Conservation (phyloP, 2,329 filamentous ascomycete species). For the Dactylellina haptotyla region DNA sequence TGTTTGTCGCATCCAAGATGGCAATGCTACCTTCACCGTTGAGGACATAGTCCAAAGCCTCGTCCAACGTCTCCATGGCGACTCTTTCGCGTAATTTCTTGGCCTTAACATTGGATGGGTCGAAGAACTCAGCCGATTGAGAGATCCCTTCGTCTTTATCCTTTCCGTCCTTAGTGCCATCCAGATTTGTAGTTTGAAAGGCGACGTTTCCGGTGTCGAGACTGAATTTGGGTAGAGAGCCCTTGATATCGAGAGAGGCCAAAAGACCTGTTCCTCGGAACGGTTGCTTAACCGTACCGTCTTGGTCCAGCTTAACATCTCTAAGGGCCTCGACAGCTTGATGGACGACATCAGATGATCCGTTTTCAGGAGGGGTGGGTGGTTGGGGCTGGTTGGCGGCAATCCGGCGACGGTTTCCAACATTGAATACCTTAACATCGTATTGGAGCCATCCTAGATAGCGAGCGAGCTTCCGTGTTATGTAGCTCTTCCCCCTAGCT, state of each 20-base stretch:
- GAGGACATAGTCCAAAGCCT: slow-evolving; percentile 88
- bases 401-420: slow-evolving; percentile 86
- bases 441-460: slow-evolving; percentile 98
- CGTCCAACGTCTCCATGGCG: slow-evolving; percentile 89
- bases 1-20: slow-evolving; percentile 97
- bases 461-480: slow-evolving; percentile 95
- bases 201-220: slow-evolving; percentile 51
- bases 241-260: slow-evolving; percentile 20
- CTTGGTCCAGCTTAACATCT: slow-evolving; percentile 42
- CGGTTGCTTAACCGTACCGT: slow-evolving; percentile 46
- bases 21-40: slow-evolving; percentile 85
- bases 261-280: slow-evolving; percentile 50
- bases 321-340: slow-evolving; percentile 38
- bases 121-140: slow-evolving; percentile 92
- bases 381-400: slow-evolving; percentile 69
- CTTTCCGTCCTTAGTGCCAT: slow-evolving; percentile 53
- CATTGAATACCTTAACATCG: slow-evolving; percentile 95
- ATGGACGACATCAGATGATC: slow-evolving; percentile 32
- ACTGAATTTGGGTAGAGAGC: slow-evolving; percentile 37
- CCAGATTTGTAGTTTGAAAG: slow-evolving; percentile 55
- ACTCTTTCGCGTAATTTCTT: slow-evolving; percentile 88
- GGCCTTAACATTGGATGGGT: slow-evolving; percentile 84
- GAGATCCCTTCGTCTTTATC: slow-evolving; percentile 71
- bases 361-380: slow-evolving; percentile 40
- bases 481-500: slow-evolving; percentile 95